A percentile compares a stretch with the other conserved stretches of the same genome.
phyloP scores from a whole-genome alignment of 805 yeast species.

The Nakazawaea pomicola region DNA sequence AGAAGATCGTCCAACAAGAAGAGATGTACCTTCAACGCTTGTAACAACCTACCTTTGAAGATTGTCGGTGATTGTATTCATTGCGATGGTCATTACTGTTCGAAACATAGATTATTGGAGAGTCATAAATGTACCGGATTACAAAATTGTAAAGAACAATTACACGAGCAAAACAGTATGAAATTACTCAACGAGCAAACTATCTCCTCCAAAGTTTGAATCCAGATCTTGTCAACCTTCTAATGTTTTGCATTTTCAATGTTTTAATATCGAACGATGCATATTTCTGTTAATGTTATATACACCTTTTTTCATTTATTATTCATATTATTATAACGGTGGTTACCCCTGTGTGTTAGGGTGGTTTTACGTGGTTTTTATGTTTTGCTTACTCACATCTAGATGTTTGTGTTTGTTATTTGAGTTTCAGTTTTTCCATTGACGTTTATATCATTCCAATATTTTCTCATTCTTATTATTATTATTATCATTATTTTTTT shows the following conservation, averaged over 20 bases:
- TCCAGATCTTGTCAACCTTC: neutral
- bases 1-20: constrained; percentile 34
- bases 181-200: constrained; percentile 83
- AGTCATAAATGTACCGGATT: constrained; percentile 78
- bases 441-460: no score
- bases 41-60: constrained; percentile 60
- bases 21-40: constrained; percentile 48
- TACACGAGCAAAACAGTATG: constrained; percentile 80
- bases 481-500: no score
- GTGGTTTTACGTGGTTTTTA: no score
- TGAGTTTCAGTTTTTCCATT: no score
- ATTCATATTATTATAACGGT: no score
- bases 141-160: constrained; percentile 72
- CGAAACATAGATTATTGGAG: constrained; percentile 81
- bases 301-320: no score
- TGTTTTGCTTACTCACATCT: no score
- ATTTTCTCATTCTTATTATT: no score
- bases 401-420: no score
- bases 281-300: no score
- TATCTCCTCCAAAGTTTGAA: constrained; percentile 60
- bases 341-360: no score
- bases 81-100: constrained; percentile 82
- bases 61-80: constrained; percentile 81
- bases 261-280: neutral
- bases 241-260: neutral